These are phyloP conservation scores for Echinosophora koreensis DNA, from an alignment of 306 rosid species.

Conservation along the genomic window DNA sequence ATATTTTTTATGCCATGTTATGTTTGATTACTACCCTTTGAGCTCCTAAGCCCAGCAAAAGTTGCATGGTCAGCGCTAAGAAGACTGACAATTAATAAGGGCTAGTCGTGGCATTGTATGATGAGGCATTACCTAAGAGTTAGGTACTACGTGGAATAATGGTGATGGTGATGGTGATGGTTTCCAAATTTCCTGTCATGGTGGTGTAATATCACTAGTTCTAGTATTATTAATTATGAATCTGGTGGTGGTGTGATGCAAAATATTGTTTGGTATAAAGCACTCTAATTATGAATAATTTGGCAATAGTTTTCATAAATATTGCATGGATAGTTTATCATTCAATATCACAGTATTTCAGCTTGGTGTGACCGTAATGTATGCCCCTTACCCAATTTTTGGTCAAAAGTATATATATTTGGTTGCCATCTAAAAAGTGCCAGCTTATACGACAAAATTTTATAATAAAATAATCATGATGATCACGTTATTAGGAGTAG, in stretches of 20 bases:
- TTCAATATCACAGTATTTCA: neutral
- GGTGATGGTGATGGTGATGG: neutral
- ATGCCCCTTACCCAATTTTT: too few relatives aligned
- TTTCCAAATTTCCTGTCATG: neutral
- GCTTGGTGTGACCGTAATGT: too few relatives aligned
- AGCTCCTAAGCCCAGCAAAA: conserved; percentile 46
- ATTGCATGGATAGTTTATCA: neutral
- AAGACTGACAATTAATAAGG: conserved; percentile 48
- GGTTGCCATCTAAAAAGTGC: too few relatives aligned
- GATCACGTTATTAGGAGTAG: neutral
- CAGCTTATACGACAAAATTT: neutral
- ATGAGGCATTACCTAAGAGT: conserved; percentile 39
- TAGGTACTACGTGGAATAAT: conserved; percentile 15
- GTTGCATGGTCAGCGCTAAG: conserved; percentile 34
- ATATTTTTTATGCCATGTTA: conserved; percentile 7
- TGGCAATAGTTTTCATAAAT: neutral
- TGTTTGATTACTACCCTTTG: conserved; percentile 27
- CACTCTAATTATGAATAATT: neutral
- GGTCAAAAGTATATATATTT: too few relatives aligned
- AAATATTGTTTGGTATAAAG: too few relatives aligned
- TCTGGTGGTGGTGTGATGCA: too few relatives aligned
- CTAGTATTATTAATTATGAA: too few relatives aligned
- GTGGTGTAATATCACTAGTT: conserved; percentile 17
- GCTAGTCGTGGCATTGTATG: conserved; percentile 38
- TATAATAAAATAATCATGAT: neutral